Evolutionary conservation across 441 rosid species (phyloP).

Genomic region (Manihot esculenta): DNA sequence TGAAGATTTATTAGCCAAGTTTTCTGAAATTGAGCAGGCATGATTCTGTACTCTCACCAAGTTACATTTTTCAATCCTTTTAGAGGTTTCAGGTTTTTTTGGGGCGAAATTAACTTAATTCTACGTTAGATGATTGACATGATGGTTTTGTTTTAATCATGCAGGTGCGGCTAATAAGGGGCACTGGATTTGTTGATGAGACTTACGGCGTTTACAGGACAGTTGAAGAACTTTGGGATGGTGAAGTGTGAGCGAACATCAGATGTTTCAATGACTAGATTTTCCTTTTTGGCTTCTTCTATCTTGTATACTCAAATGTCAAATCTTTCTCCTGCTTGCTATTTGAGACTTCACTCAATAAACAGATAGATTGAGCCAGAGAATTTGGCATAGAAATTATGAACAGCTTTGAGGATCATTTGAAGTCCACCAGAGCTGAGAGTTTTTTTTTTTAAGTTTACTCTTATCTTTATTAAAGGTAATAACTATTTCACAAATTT

Average conservation of each 20-base stretch:
- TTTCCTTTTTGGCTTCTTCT: background rate
- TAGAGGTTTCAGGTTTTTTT: no score
- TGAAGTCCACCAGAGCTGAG: no score
- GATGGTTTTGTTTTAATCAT: background rate
- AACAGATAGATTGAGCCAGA: background rate
- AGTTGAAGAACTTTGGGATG: slow-evolving; percentile 28
- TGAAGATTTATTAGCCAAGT: no score
- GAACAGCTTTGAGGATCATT: no score
- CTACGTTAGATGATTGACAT: no score
- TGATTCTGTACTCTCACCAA: no score
- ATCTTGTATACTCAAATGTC: background rate
- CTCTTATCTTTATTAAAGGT: no score
- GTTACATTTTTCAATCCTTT: no score
- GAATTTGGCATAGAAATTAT: background rate
- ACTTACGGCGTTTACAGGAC: slow-evolving; percentile 23
- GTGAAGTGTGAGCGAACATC: slow-evolving; percentile 11
- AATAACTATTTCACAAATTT: no score
- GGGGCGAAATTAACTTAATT: no score
- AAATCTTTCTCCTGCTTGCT: background rate
- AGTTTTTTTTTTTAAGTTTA: no score
- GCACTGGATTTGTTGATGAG: slow-evolving; percentile 13
- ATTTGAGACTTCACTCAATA: background rate
- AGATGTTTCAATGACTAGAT: background rate
- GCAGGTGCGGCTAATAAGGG: slow-evolving; percentile 21
- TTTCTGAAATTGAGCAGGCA: no score